phyloP scores from a whole-genome alignment of 257 asterid genomes.

The Petunia secreta region DNA sequence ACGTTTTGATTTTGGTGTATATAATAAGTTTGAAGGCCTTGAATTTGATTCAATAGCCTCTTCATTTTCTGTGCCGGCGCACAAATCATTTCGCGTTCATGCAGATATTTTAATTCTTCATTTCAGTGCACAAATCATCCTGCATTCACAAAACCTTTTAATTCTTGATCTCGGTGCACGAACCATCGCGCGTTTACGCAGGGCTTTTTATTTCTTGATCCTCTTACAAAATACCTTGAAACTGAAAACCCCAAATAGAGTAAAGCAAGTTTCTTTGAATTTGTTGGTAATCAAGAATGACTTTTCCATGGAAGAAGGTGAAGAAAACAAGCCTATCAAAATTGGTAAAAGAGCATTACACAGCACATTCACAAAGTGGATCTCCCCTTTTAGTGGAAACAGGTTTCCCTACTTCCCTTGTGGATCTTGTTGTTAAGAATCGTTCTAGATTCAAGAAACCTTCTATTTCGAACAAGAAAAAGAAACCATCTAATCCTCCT shows the following conservation, averaged over 20 bases:
- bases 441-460: conserved; percentile 58
- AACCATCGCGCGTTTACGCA: too few species aligned
- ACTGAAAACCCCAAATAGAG: neutral
- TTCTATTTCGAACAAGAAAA: conserved; percentile 24
- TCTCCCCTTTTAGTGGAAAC: conserved; percentile 78
- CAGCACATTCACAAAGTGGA: conserved; percentile 52
- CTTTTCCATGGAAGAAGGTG: conserved; percentile 72
- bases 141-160: too few species aligned
- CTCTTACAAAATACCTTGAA: neutral
- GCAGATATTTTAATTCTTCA: too few species aligned
- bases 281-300: conserved; percentile 34
- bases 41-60: too few species aligned
- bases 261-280: neutral
- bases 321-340: conserved; percentile 54
- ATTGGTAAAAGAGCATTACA: conserved; percentile 59
- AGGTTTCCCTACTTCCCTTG: conserved; percentile 81
- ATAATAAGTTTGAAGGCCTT: too few species aligned
- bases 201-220: too few species aligned
- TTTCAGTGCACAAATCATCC: too few species aligned
- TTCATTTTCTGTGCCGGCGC: too few species aligned
- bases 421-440: conserved; percentile 78
- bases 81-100: too few species aligned
- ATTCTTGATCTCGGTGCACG: too few species aligned
- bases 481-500: neutral
- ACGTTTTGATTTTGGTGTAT: too few species aligned